phyloP scores from a whole-genome alignment of 148 eudicot species.

The Rhododendron vialii region DNA sequence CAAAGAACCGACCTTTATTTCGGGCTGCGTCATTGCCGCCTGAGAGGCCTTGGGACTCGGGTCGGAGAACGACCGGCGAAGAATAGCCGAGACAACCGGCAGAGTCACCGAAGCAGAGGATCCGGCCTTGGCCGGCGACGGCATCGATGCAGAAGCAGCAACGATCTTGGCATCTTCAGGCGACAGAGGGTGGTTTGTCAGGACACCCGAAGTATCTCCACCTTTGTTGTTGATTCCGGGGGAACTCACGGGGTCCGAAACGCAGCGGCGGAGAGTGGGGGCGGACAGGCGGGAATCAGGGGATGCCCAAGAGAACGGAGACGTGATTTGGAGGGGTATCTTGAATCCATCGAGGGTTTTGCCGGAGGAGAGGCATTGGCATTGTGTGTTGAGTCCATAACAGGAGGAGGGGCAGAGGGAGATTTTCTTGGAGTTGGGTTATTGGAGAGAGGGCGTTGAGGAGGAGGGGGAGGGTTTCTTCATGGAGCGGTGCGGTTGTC shows the following conservation, averaged over 20 bases:
- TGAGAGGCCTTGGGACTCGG: neutral
- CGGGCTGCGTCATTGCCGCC: neutral
- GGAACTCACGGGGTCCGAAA: no score
- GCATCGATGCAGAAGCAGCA: neutral
- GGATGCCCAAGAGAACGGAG: no score
- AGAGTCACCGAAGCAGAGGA: neutral
- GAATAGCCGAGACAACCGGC: neutral
- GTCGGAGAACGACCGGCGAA: neutral
- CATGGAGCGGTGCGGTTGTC: neutral
- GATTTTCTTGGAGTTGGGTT: slow-evolving; percentile 11
- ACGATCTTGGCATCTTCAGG: no score
- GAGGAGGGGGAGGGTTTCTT: neutral
- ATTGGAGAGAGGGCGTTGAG: neutral
- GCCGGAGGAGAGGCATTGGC: neutral
- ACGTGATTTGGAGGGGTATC: no score
- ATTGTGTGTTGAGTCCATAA: no score
- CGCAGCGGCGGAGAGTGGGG: no score
- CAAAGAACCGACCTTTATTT: neutral
- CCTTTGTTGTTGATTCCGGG: no score
- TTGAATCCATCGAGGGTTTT: neutral
- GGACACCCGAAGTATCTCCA: no score
- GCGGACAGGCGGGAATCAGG: no score
- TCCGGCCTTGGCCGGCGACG: neutral
- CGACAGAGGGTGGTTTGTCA: no score
- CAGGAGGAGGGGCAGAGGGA: neutral